A percentile compares a stretch with the other conserved stretches of the same genome.
Evolutionary conservation across 2,329 filamentous ascomycete genomes (phyloP).

Genomic region (Stachybotrys elegans): DNA sequence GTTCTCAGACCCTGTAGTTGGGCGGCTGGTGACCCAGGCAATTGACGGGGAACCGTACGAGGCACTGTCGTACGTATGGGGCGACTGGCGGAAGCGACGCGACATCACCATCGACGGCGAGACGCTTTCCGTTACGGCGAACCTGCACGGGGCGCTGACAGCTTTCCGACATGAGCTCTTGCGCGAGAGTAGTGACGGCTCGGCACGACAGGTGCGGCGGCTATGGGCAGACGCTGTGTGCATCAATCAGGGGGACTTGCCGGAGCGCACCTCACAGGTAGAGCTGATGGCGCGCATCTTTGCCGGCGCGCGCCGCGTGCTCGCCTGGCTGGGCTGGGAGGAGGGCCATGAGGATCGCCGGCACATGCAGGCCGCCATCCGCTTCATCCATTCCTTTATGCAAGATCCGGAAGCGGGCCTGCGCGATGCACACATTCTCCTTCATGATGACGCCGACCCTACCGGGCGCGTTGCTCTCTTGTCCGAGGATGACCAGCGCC

Average conservation of each 20-base stretch:
- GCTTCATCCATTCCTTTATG: constrained; percentile 5
- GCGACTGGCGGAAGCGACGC: constrained; percentile 1
- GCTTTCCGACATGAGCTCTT: constrained; percentile 2
- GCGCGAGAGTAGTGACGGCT: not conserved
- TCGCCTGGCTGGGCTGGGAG: constrained; percentile 9
- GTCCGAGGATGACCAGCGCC: not conserved
- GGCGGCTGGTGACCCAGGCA: not conserved
- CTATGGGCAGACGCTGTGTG: constrained; percentile 16
- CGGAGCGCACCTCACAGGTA: constrained; percentile 11
- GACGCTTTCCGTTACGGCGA: constrained; percentile 5
- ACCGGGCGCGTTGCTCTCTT: not conserved
- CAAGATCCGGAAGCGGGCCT: not conserved
- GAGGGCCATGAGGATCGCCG: not conserved
- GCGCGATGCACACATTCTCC: not conserved
- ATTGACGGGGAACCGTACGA: constrained; percentile 3
- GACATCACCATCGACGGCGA: constrained; percentile 4
- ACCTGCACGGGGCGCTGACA: constrained; percentile 6
- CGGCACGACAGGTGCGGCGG: not conserved
- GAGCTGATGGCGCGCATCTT: constrained; percentile 15
- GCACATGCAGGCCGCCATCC: constrained; percentile 1
- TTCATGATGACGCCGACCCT: not conserved
- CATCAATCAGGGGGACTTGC: constrained; percentile 11
- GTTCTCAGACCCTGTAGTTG: not conserved
- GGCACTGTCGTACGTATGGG: constrained; percentile 9
- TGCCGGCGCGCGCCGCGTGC: constrained; percentile 5